Evolutionary conservation across 2,329 filamentous ascomycete genomes (phyloP).

Genomic region (Coniochaeta sp.): DNA sequence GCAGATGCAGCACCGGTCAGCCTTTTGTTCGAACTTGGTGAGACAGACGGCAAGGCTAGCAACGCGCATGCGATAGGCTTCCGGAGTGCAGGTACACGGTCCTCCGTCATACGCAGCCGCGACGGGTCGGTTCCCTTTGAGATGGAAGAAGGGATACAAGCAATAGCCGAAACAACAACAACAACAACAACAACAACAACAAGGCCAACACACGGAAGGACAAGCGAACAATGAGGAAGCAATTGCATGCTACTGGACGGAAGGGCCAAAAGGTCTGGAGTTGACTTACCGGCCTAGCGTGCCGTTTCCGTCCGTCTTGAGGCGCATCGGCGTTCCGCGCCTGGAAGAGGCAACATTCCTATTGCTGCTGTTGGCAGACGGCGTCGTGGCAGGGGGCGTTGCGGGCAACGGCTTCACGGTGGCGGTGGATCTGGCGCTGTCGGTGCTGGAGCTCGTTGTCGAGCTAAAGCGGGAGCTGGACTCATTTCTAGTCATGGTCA

Average conservation of each 20-base stretch:
- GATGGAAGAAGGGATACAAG: background rate
- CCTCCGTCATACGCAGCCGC: background rate
- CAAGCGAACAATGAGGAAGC: background rate
- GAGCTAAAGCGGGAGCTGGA: conserved; percentile 57
- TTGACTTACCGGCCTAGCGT: background rate
- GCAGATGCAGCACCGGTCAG: background rate
- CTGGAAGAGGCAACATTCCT: conserved; percentile 6
- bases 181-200: background rate
- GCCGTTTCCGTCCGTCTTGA: conserved; percentile 13
- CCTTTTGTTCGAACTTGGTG: background rate
- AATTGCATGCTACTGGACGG: background rate
- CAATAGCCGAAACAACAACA: background rate
- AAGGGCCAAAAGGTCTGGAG: background rate
- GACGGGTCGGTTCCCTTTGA: background rate
- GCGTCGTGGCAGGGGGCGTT: conserved; percentile 13
- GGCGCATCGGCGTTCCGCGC: conserved; percentile 17
- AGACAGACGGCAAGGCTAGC: background rate
- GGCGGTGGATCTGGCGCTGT: conserved; percentile 59
- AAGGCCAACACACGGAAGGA: background rate
- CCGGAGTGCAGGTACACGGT: background rate
- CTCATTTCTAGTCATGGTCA: conserved; percentile 63
- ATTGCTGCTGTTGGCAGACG: conserved; percentile 1
- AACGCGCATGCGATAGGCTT: background rate
- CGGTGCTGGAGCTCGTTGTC: conserved; percentile 56
- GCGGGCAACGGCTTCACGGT: conserved; percentile 47